Base-by-base conservation (phyloP, 1,284 basidiomycete genomes). In the Marasmius sp. region DNA sequence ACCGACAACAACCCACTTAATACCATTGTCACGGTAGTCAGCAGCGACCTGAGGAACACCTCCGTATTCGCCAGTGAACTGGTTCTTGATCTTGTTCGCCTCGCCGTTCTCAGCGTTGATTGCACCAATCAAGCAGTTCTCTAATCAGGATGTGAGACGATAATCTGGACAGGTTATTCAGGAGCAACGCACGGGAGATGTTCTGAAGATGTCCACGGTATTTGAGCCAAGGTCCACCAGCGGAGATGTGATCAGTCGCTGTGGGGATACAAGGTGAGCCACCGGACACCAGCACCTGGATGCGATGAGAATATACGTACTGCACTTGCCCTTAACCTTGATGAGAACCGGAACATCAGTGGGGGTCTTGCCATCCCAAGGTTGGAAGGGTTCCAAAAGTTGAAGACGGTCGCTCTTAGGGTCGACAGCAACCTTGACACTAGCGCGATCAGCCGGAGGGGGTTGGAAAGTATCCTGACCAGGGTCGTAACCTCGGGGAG, bases 241-340 rank as follows among this genome's bases (percentile, higher is more conserved):
- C 94, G 65, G 91, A 93, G 76, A 97, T 94, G 75, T 93, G 91
- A 74, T 94, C 92, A 66, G 92, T 93, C 45, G 92, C 85, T 87
- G 63, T 3, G 65, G 27, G 51, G 49, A 52, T 33, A 27, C 38
- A 18, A 39, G 37, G n/a, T 18, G 57, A 11, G n/a, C 22, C 16
- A 11, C 10, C 47, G 6, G 12, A 56, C 22, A 50, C 6, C 11
- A 65, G 45, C 39, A 64, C 39, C 1, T 52, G 63, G 9, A 33
- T 49, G 34, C 5, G 27, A 27, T 27, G 49, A 51, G 54, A 36
- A n/a, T 27, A 60, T 57, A 85, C 85, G 75, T 72, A 87, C 83
- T 98, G 92, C 97, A 99, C 86, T 99, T 99, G 86, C 97, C 97
- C 83, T 91, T 85, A 67, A 94, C 97, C 87, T 99, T 98, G 86